These are phyloP conservation scores for Elaphomyces granulatus DNA, from an alignment of 495 filamentous ascomycete genomes.

Conservation along the genomic window DNA sequence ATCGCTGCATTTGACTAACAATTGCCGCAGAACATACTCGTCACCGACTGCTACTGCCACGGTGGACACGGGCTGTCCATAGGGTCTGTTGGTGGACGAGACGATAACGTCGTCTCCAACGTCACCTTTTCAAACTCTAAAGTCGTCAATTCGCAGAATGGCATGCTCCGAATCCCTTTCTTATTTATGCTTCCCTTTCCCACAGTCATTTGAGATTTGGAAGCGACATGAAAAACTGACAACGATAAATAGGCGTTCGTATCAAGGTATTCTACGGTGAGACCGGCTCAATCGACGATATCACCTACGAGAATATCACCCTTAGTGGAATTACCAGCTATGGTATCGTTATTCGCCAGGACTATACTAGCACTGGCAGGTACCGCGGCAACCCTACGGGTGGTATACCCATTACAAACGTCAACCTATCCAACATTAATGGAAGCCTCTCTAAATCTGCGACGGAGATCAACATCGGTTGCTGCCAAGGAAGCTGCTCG, in stretches of 20 bases:
- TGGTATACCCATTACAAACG: conserved; percentile 42
- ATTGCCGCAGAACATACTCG: no score
- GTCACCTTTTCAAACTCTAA: conserved; percentile 10
- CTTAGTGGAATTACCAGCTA: conserved; percentile 25
- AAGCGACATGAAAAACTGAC: not conserved
- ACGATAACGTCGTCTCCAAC: conserved; percentile 22
- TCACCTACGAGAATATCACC: conserved; percentile 15
- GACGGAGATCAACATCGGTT: conserved; percentile 35
- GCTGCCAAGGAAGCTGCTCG: conserved; percentile 22
- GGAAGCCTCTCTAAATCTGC: conserved; percentile 29
- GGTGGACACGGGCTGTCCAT: conserved; percentile 31
- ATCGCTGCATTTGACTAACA: no score
- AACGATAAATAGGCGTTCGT: conserved; percentile 12
- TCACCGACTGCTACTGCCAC: conserved; percentile 24
- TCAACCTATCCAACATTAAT: conserved; percentile 32
- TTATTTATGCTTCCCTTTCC: not conserved
- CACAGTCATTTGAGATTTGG: no score
- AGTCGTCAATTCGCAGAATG: conserved; percentile 10
- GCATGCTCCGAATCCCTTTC: not conserved
- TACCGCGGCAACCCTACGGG: conserved; percentile 35
- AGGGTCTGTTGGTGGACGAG: conserved; percentile 33
- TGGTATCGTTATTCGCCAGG: conserved; percentile 49
- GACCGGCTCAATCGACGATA: conserved; percentile 13
- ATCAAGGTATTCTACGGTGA: conserved; percentile 16
- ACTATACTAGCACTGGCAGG: conserved; percentile 42